These are phyloP conservation scores for Naganishia sp. DNA, from an alignment of 1,284 basidiomycete genomes.

Conservation along the genomic window DNA sequence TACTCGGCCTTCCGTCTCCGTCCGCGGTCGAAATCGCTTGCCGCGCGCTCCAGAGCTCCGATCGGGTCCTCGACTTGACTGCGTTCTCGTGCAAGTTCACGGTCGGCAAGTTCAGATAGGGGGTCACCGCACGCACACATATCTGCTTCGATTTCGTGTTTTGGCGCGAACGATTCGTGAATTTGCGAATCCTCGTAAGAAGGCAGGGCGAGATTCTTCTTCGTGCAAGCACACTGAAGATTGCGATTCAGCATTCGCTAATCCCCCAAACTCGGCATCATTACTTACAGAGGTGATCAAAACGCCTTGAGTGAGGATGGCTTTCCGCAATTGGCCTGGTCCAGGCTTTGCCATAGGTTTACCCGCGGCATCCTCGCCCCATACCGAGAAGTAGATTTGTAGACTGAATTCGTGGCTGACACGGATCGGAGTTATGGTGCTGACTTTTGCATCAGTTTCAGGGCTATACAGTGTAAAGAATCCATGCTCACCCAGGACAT, in stretches of 20 bases:
- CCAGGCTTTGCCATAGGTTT: conserved; percentile 28
- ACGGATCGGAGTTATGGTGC: conserved; percentile 32
- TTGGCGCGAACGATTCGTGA: conserved; percentile 17
- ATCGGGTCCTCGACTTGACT: conserved; percentile 18
- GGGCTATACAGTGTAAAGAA: background rate
- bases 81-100: conserved; percentile 32
- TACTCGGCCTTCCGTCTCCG: conserved; percentile 22
- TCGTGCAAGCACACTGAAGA: conserved; percentile 31
- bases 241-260: no score
- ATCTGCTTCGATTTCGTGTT: conserved; percentile 30
- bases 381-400: conserved; percentile 33
- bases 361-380: conserved; percentile 33
- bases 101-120: conserved; percentile 30
- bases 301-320: conserved; percentile 25
- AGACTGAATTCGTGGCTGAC: conserved; percentile 33
- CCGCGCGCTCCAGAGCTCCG: conserved; percentile 13
- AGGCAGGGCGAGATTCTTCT: conserved; percentile 33
- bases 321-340: conserved; percentile 32
- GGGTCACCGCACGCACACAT: conserved; percentile 34
- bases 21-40: conserved; percentile 21
- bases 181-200: conserved; percentile 32
- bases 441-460: background rate
- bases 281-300: conserved; percentile 31
- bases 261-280: background rate
- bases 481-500: conserved; percentile 32